These are phyloP conservation scores for Arthrobotrys musiformis DNA, from an alignment of 2,329 filamentous ascomycete genomes.

Conservation along the genomic window DNA sequence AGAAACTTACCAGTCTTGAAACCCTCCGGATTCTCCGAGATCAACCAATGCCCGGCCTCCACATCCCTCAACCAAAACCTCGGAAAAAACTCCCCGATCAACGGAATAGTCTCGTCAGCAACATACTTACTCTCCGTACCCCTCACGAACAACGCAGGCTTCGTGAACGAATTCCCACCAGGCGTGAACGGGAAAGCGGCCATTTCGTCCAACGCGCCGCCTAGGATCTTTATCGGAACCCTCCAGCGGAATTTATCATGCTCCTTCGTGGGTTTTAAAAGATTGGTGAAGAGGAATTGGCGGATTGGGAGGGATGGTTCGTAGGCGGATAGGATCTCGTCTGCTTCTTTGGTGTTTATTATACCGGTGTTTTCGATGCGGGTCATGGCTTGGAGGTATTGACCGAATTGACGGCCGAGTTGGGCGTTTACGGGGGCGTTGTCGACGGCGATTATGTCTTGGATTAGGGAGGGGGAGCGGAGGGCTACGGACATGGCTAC, in stretches of 20 bases:
- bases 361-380: constrained; percentile 77
- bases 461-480: constrained; percentile 73
- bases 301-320: constrained; percentile 81
- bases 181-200: constrained; percentile 90
- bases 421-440: constrained; percentile 88
- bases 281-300: constrained; percentile 90
- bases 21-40: constrained; percentile 84
- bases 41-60: constrained; percentile 86
- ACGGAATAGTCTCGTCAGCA: constrained; percentile 80
- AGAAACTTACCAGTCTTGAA: constrained; percentile 75
- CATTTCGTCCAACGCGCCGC: constrained; percentile 75
- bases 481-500: constrained; percentile 88
- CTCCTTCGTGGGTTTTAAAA: constrained; percentile 68
- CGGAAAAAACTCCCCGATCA: constrained; percentile 84
- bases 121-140: constrained; percentile 82
- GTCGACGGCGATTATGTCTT: constrained; percentile 83
- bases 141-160: constrained; percentile 82
- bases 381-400: constrained; percentile 86
- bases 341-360: constrained; percentile 78
- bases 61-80: constrained; percentile 78
- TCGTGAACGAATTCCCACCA: constrained; percentile 73
- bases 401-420: constrained; percentile 77
- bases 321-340: constrained; percentile 78
- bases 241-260: constrained; percentile 73
- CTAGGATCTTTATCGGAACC: constrained; percentile 79